Evolutionary conservation across 2,329 filamentous ascomycete genomes (phyloP), one percentile per base, ranked within the genome.

Genomic region (Aureobasidium lini): DNA sequence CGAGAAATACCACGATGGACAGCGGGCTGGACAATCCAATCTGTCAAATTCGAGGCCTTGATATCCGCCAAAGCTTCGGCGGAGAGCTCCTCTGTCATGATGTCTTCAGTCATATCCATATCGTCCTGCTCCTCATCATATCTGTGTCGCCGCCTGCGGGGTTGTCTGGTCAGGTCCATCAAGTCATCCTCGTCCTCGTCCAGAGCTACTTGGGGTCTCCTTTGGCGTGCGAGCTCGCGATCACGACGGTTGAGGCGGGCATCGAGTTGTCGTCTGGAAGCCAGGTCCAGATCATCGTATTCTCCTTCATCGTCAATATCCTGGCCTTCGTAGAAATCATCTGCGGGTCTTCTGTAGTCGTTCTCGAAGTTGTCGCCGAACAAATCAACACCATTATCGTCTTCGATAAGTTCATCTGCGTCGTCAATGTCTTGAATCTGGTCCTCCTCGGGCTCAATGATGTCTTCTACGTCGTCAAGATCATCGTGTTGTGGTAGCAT

Each of bases 91-190:
- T 95, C 93, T 64, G 95, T 89, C 89, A 97, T 93, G 64, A 96
- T 91, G 69, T 96, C 90, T 49, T 88, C 89, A 61, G 87, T 89
- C 85, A 96, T 91, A 62, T 92, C 88, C 67, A 86, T 80, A 65
- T 96, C 92, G 65, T 96, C 92, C 11, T 87, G 86, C 42, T 96
- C 91, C 74, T 99, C 95, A 64, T 99, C 94, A 69, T 97, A 99
- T 66, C 88, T 84, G 73, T 94, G 89, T 66, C 94, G 85, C 56
- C 90, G 86, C 65, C 93, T 85, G 58, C 92, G 86, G 23, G 89
- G 90, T 72, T 95, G 91, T 29, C 87, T 85, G 23, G 90, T 90
- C 23, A 97, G 80, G 70, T 97, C 92, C 62, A 92, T 80, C 60
- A 94, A 84, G 52, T 84, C 88, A 64, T 94, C 91, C 62, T 93